Percentiles rank a stretch among this genome's conserved stretches.
phyloP scores from a whole-genome alignment of 495 filamentous ascomycete species.

The Lepidopterella palustris region DNA sequence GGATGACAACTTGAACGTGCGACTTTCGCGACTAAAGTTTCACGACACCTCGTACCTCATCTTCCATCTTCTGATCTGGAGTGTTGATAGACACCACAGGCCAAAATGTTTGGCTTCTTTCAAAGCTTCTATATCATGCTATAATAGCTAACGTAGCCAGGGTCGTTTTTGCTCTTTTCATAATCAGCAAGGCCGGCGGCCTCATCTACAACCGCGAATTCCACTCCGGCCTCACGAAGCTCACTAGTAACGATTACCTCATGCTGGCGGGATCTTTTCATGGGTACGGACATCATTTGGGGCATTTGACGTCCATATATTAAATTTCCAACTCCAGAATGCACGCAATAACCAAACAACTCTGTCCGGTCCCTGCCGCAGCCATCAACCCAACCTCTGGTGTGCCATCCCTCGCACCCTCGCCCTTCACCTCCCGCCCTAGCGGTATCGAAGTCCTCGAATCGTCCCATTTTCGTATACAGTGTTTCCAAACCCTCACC shows the following conservation, averaged over 20 bases:
- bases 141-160: slow-evolving; percentile 40
- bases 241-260: slow-evolving; percentile 89
- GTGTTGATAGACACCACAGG: neutral
- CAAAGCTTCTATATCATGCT: neutral
- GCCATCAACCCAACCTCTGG: slow-evolving; percentile 29
- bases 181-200: slow-evolving; percentile 97
- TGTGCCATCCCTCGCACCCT: slow-evolving; percentile 21
- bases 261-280: slow-evolving; percentile 98
- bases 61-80: too few relatives aligned
- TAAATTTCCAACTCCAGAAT: slow-evolving; percentile 28
- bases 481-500: slow-evolving; percentile 90
- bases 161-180: slow-evolving; percentile 88
- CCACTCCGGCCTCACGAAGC: slow-evolving; percentile 71
- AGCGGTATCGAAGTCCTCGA: slow-evolving; percentile 87
- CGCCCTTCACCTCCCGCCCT: slow-evolving; percentile 48
- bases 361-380: slow-evolving; percentile 32
- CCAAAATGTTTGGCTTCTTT: neutral
- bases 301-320: slow-evolving; percentile 32
- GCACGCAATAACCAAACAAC: slow-evolving; percentile 29
- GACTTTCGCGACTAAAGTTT: too few relatives aligned
- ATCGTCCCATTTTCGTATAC: slow-evolving; percentile 82
- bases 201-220: slow-evolving; percentile 94
- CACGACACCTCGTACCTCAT: too few relatives aligned
- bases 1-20: too few relatives aligned
- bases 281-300: slow-evolving; percentile 58